phyloP scores from a whole-genome alignment of 768 basidiomycete species.

The Pleurotus ostreatus region DNA sequence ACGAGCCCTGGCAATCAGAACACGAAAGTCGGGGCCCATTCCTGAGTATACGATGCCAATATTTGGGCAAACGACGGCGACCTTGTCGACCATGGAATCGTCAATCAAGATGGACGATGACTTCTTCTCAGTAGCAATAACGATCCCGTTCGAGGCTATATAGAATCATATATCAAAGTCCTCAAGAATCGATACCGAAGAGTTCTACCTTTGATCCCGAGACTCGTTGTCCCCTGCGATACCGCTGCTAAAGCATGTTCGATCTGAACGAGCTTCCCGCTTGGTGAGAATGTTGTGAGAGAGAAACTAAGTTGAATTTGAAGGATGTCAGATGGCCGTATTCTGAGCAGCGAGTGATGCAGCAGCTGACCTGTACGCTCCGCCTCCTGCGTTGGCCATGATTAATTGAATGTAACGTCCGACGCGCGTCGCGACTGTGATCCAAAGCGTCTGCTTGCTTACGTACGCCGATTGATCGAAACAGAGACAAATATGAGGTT shows the following conservation, averaged over 20 bases:
- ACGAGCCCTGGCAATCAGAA: constrained; percentile 89
- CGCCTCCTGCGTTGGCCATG: constrained; percentile 82
- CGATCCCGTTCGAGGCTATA: constrained; percentile 96
- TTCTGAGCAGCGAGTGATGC: constrained; percentile 7
- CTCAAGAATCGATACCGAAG: constrained; percentile 13
- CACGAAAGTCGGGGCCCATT: constrained; percentile 98
- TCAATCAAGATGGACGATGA: constrained; percentile 96
- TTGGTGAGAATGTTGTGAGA: constrained; percentile 98
- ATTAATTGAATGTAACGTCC: not conserved
- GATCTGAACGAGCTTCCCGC: constrained; percentile 98
- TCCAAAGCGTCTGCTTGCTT: not conserved
- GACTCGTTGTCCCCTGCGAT: constrained; percentile 90
- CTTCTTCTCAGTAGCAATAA: constrained; percentile 99
- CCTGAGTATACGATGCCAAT: constrained; percentile 99
- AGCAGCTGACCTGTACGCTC: constrained; percentile 63
- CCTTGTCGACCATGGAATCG: constrained; percentile 97
- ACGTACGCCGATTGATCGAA: too few species aligned
- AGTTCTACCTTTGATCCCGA: constrained; percentile 90
- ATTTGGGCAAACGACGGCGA: constrained; percentile 95
- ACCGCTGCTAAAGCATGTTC: constrained; percentile 99
- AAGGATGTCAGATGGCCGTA: constrained; percentile 9
- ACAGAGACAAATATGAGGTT: too few species aligned
- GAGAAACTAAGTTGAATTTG: constrained; percentile 68
- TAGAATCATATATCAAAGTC: constrained; percentile 1
- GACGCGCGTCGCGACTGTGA: constrained; percentile 5